These are phyloP conservation scores for Syncephalastrum monosporum DNA, from an alignment of 371 early-diverging fungal species.

Conservation along the genomic window DNA sequence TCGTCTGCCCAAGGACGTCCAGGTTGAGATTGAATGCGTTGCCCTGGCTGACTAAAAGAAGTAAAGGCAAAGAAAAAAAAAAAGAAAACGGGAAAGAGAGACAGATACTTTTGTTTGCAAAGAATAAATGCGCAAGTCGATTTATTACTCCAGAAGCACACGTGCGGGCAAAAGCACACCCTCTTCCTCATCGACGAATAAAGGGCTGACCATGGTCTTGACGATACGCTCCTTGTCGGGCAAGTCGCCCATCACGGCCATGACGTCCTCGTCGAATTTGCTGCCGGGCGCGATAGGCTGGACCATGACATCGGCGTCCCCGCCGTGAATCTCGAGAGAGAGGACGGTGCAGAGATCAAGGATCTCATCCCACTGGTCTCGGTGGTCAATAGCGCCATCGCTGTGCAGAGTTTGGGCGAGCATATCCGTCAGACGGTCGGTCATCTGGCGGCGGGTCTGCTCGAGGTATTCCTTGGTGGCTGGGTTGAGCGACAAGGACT, in stretches of 20 bases:
- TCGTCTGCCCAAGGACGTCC: conserved; percentile 73
- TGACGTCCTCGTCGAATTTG: conserved; percentile 41
- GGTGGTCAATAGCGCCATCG: conserved; percentile 17
- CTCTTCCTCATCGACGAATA: conserved; percentile 49
- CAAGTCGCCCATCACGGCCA: conserved; percentile 40
- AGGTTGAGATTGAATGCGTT: conserved; percentile 74
- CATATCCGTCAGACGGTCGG: conserved; percentile 15
- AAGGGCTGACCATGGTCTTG: conserved; percentile 35
- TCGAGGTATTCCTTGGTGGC: conserved; percentile 47
- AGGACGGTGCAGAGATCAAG: conserved; percentile 35
- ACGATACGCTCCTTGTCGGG: conserved; percentile 30
- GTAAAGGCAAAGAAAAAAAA: no score
- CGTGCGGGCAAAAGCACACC: conserved; percentile 39
- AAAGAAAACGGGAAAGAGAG: neutral
- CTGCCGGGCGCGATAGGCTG: conserved; percentile 33
- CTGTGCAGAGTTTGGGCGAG: neutral
- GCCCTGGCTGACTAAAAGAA: conserved; percentile 8
- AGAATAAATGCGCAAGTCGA: neutral
- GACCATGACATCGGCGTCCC: conserved; percentile 44
- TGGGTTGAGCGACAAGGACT: conserved; percentile 44
- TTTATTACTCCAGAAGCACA: conserved; percentile 35
- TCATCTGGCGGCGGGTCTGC: conserved; percentile 30
- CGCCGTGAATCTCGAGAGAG: conserved; percentile 46
- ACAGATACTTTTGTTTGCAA: conserved; percentile 2
- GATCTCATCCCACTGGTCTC: conserved; percentile 34